These are phyloP conservation scores for Mycena chlorophos DNA, from an alignment of 768 basidiomycete species.

Conservation along the genomic window DNA sequence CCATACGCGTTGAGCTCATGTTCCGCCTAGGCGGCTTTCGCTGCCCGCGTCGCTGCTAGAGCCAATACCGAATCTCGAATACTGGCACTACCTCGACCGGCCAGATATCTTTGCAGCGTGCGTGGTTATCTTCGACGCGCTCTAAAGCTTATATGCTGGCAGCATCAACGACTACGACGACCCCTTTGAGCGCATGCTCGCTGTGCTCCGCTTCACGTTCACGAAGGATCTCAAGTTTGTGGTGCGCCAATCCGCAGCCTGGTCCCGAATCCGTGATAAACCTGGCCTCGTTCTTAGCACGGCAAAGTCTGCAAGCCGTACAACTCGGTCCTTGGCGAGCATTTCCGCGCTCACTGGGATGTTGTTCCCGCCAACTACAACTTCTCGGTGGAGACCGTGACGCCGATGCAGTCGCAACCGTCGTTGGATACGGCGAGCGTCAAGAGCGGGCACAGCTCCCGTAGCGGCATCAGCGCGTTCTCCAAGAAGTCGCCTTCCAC, in stretches of 20 bases:
- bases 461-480: conserved; percentile 55
- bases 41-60: conserved; percentile 91
- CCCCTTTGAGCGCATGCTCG: conserved; percentile 94
- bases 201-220: conserved; percentile 83
- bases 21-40: conserved; percentile 74
- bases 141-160: conserved; percentile 13
- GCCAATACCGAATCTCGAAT: conserved; percentile 94
- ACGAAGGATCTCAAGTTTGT: conserved; percentile 94
- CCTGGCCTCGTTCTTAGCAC: conserved; percentile 47
- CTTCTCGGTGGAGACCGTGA: conserved; percentile 24
- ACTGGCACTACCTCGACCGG: conserved; percentile 91
- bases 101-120: conserved; percentile 92
- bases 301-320: conserved; percentile 94
- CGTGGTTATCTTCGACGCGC: conserved; percentile 33
- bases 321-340: conserved; percentile 84
- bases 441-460: conserved; percentile 57
- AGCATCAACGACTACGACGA: conserved; percentile 93
- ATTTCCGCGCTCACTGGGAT: conserved; percentile 88
- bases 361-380: conserved; percentile 52
- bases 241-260: conserved; percentile 49
- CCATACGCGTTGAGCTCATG: conserved; percentile 8
- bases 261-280: conserved; percentile 1
- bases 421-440: conserved; percentile 56
- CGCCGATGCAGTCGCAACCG: conserved; percentile 16
- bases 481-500: conserved; percentile 61